These are phyloP conservation scores for Trametes villosa DNA, from an alignment of 768 basidiomycete genomes.

Conservation along the genomic window DNA sequence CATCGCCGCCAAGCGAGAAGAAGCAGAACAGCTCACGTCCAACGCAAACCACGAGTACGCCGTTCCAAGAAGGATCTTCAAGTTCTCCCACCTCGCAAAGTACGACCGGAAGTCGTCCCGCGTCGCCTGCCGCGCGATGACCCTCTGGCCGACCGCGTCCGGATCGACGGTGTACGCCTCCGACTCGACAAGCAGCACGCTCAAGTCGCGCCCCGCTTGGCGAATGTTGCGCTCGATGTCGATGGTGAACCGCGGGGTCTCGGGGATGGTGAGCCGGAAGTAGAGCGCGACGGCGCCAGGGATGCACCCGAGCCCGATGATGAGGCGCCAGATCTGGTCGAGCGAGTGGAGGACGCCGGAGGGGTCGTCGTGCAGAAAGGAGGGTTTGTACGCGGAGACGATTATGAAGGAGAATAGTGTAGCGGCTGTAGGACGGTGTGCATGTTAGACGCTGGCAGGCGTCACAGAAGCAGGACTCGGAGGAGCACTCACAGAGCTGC, in stretches of 20 bases:
- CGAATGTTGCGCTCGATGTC: slow-evolving; percentile 53
- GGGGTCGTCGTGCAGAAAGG: slow-evolving; percentile 51
- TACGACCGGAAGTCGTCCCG: slow-evolving; percentile 59
- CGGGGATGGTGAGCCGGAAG: slow-evolving; percentile 53
- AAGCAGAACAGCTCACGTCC: slow-evolving; percentile 52
- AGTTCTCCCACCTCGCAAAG: slow-evolving; percentile 77
- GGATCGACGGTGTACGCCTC: slow-evolving; percentile 54
- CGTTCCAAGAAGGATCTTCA: slow-evolving; percentile 81
- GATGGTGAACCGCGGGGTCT: slow-evolving; percentile 54
- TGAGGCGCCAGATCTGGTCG: slow-evolving; percentile 57
- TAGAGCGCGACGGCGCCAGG: slow-evolving; percentile 50
- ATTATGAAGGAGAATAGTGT: slow-evolving; percentile 71
- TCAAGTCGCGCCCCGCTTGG: slow-evolving; percentile 47
- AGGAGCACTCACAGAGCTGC: slow-evolving; percentile 36
- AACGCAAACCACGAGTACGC: slow-evolving; percentile 92
- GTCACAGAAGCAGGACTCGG: neutral
- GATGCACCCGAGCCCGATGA: slow-evolving; percentile 53
- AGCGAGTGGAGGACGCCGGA: slow-evolving; percentile 50
- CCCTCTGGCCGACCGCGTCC: slow-evolving; percentile 59
- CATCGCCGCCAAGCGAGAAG: neutral
- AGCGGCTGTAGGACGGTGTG: slow-evolving; percentile 54
- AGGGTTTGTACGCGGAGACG: slow-evolving; percentile 68
- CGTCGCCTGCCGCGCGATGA: slow-evolving; percentile 46
- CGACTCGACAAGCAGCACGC: slow-evolving; percentile 40
- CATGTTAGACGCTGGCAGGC: neutral